Base-by-base conservation (phyloP, 306 rosid species). In the Adenanthera pavonina region DNA sequence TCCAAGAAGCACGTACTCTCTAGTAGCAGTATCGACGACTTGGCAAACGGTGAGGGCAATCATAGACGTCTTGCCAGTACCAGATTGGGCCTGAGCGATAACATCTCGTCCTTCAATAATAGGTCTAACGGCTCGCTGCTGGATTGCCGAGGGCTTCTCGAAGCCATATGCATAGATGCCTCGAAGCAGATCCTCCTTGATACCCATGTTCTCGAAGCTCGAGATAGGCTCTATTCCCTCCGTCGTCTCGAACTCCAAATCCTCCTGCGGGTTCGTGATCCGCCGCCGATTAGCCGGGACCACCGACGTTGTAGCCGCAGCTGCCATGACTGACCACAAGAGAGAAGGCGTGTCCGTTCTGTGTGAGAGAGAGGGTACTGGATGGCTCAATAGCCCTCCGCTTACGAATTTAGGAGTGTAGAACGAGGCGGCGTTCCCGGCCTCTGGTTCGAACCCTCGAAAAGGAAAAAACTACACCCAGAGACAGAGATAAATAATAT, bases 11-110 rank as follows among this genome's bases (percentile, higher is more conserved):
- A 84, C 97, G 38, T 72, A 93, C 98, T 93, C 99, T 87, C 97
- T 85, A 44, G 80, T 82, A 14, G 97, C 66, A 33, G 97, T 93
- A 30, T 96, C 99, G 16, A 92, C 94, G 67, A 86, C 83, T 80
- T 96, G 99, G 81, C 99, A 96, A 72, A 93, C 99, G 15, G 98
- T 90, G 51, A 96, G 94, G 5, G 94, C 99, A 53, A 96, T 96
- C 99, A 96, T 96, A 77, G 99, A 96, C 44, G 97, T 92, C 82
- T 96, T 96, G 4, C 99, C 98, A 17, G 99, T 96, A 36, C 99
- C 99, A 59, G 99, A 96, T 81, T 96, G 99, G 7, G 99, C 99
- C 90, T 96, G 98, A 16, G 99, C 99, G 2, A 96, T 93, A 71
- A 96, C 99, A 65, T 96, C 99, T 19, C 98, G 98, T 2, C 99